A percentile compares a stretch with the other conserved stretches of the same genome.
Conservation (phyloP, 2,329 filamentous ascomycete species). For the Trichoderma cornu-damae region DNA sequence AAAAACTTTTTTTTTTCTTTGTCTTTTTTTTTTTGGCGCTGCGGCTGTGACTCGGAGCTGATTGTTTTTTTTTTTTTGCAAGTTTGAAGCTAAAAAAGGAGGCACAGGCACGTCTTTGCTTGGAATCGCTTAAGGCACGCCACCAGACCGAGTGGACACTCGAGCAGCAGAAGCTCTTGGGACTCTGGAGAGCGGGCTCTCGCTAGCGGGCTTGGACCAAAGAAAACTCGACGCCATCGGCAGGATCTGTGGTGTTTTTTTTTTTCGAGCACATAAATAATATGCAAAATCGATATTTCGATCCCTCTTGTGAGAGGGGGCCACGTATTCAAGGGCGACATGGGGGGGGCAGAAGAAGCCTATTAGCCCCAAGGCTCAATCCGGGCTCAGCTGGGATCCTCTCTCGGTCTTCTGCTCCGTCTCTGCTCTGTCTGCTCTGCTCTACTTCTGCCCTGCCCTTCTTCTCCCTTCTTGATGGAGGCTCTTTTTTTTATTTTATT, state of each 20-base stretch:
- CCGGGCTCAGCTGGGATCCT: slow-evolving; percentile 4
- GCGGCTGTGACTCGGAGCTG: slow-evolving; percentile 14
- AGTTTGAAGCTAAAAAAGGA: slow-evolving; percentile 13
- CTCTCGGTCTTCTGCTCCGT: too few relatives aligned
- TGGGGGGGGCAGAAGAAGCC: neutral
- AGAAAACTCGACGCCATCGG: slow-evolving; percentile 11
- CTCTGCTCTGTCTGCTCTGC: neutral
- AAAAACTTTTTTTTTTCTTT: too few relatives aligned
- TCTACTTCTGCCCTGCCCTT: neutral
- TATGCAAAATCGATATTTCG: slow-evolving; percentile 13
- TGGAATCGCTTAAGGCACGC: neutral
- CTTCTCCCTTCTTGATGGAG: neutral
- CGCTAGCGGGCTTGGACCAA: neutral
- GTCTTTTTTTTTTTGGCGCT: slow-evolving; percentile 4
- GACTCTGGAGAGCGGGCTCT: neutral
- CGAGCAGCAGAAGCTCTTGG: neutral
- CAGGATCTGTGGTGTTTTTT: slow-evolving; percentile 9
- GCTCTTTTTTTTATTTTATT: neutral
- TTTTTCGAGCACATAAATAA: slow-evolving; percentile 8
- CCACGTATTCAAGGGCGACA: slow-evolving; percentile 7
- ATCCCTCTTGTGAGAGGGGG: slow-evolving; percentile 14
- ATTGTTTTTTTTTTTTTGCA: too few relatives aligned
- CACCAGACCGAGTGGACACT: slow-evolving; percentile 6
- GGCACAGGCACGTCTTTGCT: neutral
- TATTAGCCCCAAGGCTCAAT: slow-evolving; percentile 12